Conservation (phyloP, 768 basidiomycete species). For the Leccinum imitatum region DNA sequence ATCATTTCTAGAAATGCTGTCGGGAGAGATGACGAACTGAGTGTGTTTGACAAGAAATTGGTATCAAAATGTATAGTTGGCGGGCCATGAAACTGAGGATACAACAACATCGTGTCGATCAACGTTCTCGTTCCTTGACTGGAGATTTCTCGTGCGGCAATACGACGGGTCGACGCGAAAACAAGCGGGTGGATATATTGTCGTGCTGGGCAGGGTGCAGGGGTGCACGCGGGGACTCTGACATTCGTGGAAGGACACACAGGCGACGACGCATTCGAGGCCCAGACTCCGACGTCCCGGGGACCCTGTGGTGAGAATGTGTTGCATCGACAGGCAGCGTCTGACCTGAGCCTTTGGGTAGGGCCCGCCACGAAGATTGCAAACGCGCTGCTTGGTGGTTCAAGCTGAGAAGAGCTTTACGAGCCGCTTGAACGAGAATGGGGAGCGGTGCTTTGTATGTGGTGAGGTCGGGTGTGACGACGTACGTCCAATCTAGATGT, state of each 20-base stretch:
- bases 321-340: background rate
- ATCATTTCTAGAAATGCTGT: too few relatives aligned
- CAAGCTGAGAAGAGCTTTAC: constrained; percentile 20
- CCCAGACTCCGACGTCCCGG: background rate
- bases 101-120: background rate
- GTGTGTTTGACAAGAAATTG: background rate
- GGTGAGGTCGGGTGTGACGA: constrained; percentile 25
- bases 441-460: constrained; percentile 27
- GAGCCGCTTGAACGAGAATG: constrained; percentile 24
- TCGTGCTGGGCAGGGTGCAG: background rate
- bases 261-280: background rate
- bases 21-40: background rate
- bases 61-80: background rate
- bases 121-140: background rate
- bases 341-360: background rate
- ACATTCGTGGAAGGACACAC: background rate
- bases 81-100: background rate
- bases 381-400: constrained; percentile 6
- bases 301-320: background rate
- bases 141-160: background rate
- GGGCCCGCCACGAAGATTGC: constrained; percentile 17
- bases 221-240: background rate
- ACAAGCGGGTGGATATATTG: constrained; percentile 1
- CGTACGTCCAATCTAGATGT: constrained; percentile 29
- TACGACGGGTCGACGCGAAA: constrained; percentile 1